These are phyloP conservation scores for Akebia trifoliata DNA, from an alignment of 164 flowering plant genomes.

Conservation along the genomic window DNA sequence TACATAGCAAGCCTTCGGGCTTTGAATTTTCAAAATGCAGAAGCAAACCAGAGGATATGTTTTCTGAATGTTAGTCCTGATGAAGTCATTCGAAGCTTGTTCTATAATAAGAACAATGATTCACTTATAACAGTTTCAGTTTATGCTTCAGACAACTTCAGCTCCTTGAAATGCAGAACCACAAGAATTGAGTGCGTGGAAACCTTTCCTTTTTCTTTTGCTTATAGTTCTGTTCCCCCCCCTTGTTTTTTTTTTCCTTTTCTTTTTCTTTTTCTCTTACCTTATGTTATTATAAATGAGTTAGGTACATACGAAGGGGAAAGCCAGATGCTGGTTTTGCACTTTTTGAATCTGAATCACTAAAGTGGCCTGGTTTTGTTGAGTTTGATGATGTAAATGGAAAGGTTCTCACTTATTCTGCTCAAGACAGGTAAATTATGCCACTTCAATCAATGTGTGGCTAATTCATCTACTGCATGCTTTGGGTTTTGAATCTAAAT, in stretches of 20 bases:
- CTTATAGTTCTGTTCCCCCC: too few relatives aligned
- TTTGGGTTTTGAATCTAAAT: too few relatives aligned
- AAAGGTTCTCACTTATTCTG: slow-evolving; percentile 91
- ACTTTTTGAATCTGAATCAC: slow-evolving; percentile 87
- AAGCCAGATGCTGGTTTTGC: slow-evolving; percentile 91
- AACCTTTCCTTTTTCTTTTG: too few relatives aligned
- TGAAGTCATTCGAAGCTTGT: slow-evolving; percentile 83
- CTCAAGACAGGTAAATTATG: slow-evolving; percentile 70
- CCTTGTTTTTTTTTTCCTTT: background rate
- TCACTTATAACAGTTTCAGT: slow-evolving; percentile 92
- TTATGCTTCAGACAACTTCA: slow-evolving; percentile 87
- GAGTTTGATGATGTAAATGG: slow-evolving; percentile 99
- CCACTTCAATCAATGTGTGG: too few relatives aligned
- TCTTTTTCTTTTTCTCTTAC: background rate
- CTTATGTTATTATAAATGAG: too few relatives aligned
- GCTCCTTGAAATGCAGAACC: slow-evolving; percentile 86
- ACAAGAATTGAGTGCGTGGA: slow-evolving; percentile 91
- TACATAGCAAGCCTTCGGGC: too few relatives aligned
- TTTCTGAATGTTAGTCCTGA: slow-evolving; percentile 75
- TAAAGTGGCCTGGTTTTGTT: slow-evolving; percentile 99
- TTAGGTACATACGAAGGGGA: slow-evolving; percentile 79
- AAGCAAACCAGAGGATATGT: slow-evolving; percentile 66
- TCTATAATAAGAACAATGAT: slow-evolving; percentile 86
- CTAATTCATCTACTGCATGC: too few relatives aligned
- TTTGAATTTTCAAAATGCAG: background rate